A percentile compares a stretch with the other conserved stretches of the same genome.
These are phyloP conservation scores for Ilex aquifolium DNA, from an alignment of 257 asterid genomes.

Conservation along the genomic window DNA sequence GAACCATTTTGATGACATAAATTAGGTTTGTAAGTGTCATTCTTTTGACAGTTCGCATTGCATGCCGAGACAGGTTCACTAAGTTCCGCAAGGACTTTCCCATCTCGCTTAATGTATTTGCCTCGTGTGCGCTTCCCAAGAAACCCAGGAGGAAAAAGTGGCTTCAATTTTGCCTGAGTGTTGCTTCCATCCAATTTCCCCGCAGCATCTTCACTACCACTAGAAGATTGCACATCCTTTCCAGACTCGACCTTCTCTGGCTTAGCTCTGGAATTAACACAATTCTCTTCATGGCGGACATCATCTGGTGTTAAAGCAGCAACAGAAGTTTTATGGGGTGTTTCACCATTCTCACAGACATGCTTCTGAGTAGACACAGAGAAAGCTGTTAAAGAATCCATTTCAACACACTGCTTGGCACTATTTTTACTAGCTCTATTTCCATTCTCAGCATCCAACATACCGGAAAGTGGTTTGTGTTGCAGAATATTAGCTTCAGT, in stretches of 20 bases:
- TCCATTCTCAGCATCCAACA: conserved; percentile 32
- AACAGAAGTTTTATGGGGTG: conserved; percentile 16
- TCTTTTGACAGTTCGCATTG: conserved; percentile 11
- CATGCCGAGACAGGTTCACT: conserved; percentile 5
- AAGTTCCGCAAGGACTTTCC: conserved; percentile 13
- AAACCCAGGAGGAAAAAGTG: conserved; percentile 57
- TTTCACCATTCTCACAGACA: conserved; percentile 20
- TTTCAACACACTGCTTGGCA: conserved; percentile 8
- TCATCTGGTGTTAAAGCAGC: conserved; percentile 18
- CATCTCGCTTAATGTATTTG: conserved; percentile 17
- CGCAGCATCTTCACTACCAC: conserved; percentile 16
- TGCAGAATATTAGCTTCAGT: conserved; percentile 9
- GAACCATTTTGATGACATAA: conserved; percentile 25
- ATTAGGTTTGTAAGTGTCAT: conserved; percentile 14
- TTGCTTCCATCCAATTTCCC: conserved; percentile 25
- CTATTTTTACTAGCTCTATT: conserved; percentile 11
- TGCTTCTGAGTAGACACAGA: conserved; percentile 13
- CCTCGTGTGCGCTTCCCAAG: conserved; percentile 42
- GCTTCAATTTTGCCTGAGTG: conserved; percentile 37
- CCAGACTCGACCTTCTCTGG: conserved; percentile 11
- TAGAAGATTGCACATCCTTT: conserved; percentile 20
- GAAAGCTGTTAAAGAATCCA: conserved; percentile 15
- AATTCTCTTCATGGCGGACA: conserved; percentile 13
- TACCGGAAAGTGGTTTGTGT: conserved; percentile 8
- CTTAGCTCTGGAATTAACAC: conserved; percentile 16